phyloP scores from a whole-genome alignment of 2,329 filamentous ascomycete genomes.

The Periconia sp. region DNA sequence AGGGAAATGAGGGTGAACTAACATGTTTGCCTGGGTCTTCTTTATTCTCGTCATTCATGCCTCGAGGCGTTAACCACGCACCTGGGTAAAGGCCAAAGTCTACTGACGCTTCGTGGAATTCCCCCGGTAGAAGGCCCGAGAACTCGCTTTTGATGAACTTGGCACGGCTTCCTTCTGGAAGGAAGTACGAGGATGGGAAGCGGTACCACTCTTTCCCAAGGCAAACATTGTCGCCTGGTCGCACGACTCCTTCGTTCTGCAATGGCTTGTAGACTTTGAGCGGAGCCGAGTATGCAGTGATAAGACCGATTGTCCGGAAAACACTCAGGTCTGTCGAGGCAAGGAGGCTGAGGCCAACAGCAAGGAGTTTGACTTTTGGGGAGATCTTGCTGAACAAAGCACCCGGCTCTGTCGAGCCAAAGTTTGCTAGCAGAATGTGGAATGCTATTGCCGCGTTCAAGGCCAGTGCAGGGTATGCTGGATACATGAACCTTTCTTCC shows the following conservation, averaged over 20 bases:
- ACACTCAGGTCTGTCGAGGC: slow-evolving; percentile 70
- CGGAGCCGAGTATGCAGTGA: slow-evolving; percentile 84
- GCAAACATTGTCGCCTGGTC: slow-evolving; percentile 75
- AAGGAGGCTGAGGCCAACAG: slow-evolving; percentile 67
- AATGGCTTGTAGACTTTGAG: slow-evolving; percentile 73
- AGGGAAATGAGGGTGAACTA: slow-evolving; percentile 36
- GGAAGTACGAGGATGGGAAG: slow-evolving; percentile 90
- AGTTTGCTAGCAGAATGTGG: slow-evolving; percentile 77
- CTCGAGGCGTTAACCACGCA: slow-evolving; percentile 80
- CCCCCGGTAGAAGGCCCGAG: slow-evolving; percentile 83
- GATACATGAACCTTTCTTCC: slow-evolving; percentile 99
- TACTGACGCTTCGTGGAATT: slow-evolving; percentile 77
- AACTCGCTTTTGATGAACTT: slow-evolving; percentile 95
- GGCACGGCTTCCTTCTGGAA: slow-evolving; percentile 80
- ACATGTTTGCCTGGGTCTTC: slow-evolving; percentile 90
- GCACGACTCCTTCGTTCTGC: slow-evolving; percentile 60
- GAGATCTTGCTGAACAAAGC: slow-evolving; percentile 75
- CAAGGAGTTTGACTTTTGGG: slow-evolving; percentile 71
- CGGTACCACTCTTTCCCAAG: slow-evolving; percentile 98
- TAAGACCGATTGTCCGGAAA: slow-evolving; percentile 76
- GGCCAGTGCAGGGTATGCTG: slow-evolving; percentile 86
- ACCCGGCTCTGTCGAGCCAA: slow-evolving; percentile 73
- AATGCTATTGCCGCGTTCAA: slow-evolving; percentile 86
- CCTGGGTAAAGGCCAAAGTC: slow-evolving; percentile 78
- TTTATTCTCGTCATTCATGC: slow-evolving; percentile 90